Base-by-base conservation (phyloP, 129 eudicot genomes). In the Helianthus annuus region DNA sequence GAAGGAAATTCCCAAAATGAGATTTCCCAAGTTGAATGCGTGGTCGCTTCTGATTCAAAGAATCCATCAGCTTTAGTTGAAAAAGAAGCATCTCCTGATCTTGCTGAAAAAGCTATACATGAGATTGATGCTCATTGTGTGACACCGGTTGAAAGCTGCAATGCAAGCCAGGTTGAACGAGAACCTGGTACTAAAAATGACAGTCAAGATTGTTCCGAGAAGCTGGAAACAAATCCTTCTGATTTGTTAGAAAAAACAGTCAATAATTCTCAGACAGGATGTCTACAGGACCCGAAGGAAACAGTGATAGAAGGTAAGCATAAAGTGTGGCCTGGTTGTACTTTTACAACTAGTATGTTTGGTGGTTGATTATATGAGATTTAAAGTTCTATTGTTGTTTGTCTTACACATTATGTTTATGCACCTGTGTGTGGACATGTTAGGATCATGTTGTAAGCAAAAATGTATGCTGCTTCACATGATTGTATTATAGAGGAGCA, bases 101-200 rank as follows among this genome's bases (percentile, higher is more conserved):
- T 54, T 72, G 77, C 63, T 48, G 49, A 59, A 29, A 60, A 79
- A 9, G 76, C 45, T 70, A 77, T 51, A 70, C 32, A 14, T 7
- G 56, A 65, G 75, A 60, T 14, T 36, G 72, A n/a, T 53, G 69
- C 49, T 73, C 79, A 69, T 6, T 54, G 58, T 57, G 58, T 65
- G 53, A 12, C 72, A 38, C 51, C 63, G 40, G 55, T 48, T 10
- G 83, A 86, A 55, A 68, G 52, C 52, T 70, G 76, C 66, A 52
- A 64, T 79, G 64, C 60, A 58, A 69, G 55, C 45, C 79, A 64
- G 78, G 58, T 22, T 56, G 82, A 71, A 51, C 77, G 69, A 69
- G 69, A 68, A 48, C 57, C 27, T 0, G 71, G 6, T 75, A 75
- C 56, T 45, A 60, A 71, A 9, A 69, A 56, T 67, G 73, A n/a